These are phyloP conservation scores for Hypoxylon fuscum DNA, from an alignment of 495 filamentous ascomycete species.

Conservation along the genomic window DNA sequence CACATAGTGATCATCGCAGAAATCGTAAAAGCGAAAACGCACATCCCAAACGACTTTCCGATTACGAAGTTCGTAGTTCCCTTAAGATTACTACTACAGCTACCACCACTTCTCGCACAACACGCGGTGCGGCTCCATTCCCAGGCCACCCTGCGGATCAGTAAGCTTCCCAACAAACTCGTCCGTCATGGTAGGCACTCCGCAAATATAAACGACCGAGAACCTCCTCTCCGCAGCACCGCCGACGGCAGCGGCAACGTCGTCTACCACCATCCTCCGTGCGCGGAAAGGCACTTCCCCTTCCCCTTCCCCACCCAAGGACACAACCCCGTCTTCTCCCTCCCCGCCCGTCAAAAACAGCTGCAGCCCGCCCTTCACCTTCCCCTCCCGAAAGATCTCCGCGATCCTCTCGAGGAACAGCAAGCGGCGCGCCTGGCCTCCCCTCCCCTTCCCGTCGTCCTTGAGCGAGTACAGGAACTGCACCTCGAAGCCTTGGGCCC, in stretches of 20 bases:
- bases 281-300: constrained; percentile 49
- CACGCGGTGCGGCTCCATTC: constrained; percentile 65
- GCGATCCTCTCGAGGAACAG: constrained; percentile 58
- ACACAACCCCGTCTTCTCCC: constrained; percentile 28
- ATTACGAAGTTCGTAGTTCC: no score
- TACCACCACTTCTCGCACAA: constrained; percentile 93
- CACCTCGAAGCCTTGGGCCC: constrained; percentile 39
- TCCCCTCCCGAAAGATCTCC: constrained; percentile 41
- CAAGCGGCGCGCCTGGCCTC: constrained; percentile 33
- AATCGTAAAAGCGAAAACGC: no score
- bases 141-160: constrained; percentile 54
- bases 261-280: constrained; percentile 61
- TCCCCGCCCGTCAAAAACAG: constrained; percentile 47
- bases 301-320: constrained; percentile 20
- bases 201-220: constrained; percentile 80
- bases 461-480: constrained; percentile 53
- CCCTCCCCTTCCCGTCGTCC: constrained; percentile 33
- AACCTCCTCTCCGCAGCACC: constrained; percentile 51
- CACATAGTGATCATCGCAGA: no score
- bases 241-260: constrained; percentile 61
- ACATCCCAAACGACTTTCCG: no score
- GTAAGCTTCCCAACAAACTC: constrained; percentile 67
- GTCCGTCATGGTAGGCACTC: constrained; percentile 83
- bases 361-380: constrained; percentile 41
- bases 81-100: no score